These are phyloP conservation scores for Colletotrichum sp. DNA, from an alignment of 2,329 filamentous ascomycete genomes.

Conservation along the genomic window DNA sequence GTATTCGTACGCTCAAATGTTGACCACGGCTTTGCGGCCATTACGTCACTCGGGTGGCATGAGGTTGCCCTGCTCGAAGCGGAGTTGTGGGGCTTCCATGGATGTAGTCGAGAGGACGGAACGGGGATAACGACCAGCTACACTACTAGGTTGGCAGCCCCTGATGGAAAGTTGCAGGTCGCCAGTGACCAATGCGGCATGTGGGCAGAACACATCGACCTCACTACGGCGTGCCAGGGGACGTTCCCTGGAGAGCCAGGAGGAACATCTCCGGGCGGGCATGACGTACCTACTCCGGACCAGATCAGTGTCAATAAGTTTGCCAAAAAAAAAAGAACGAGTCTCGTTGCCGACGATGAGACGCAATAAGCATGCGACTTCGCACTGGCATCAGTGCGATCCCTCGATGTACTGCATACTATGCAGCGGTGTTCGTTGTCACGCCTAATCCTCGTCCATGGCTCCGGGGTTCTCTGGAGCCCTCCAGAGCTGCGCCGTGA, in stretches of 20 bases:
- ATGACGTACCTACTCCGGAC: neutral
- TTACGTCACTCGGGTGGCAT: conserved; percentile 1
- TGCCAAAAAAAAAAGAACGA: no score
- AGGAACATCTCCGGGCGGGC: neutral
- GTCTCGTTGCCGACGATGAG: neutral
- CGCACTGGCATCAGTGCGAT: neutral
- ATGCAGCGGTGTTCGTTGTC: neutral
- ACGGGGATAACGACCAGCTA: neutral
- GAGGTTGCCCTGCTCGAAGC: neutral
- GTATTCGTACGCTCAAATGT: neutral
- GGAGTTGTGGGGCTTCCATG: neutral
- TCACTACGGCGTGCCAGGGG: neutral
- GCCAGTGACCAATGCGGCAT: no score
- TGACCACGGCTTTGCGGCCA: neutral
- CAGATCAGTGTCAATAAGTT: neutral
- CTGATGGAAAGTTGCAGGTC: neutral
- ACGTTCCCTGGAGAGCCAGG: neutral
- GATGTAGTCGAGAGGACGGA: neutral
- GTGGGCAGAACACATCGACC: neutral
- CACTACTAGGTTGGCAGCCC: neutral
- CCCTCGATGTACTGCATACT: neutral
- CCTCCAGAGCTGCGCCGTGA: neutral
- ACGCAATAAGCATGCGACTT: neutral
- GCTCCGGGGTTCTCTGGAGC: neutral
- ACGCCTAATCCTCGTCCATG: neutral